Evolutionary conservation across 345 rosid genomes (phyloP), one percentile per base, ranked within the genome.

Genomic region (Alliaria petiolata): DNA sequence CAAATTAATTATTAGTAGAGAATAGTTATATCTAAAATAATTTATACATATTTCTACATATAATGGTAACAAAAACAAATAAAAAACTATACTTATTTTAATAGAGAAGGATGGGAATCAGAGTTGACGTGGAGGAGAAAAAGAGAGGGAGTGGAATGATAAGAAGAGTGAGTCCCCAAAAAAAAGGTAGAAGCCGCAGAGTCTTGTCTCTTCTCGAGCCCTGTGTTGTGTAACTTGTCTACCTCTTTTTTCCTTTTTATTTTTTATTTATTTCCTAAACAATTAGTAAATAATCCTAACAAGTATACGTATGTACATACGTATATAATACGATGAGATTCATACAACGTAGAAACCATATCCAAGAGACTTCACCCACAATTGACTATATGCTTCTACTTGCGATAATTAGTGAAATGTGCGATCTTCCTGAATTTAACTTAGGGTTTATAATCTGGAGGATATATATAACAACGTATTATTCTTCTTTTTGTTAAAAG

Each of bases 161-260:
- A 62, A 75, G 75, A 76, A 70, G 67, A 76, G 80, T 40, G 71
- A 69, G 80, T 76, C 79, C 79, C 79, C 76, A 70, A 35, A 64
- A 76, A 76, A 76, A 76, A 62, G 76, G 8, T 70, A 20, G 46
- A 56, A 70, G 10, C 71, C 55, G 43, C 71, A 76, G 80, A 65
- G 71, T 64, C 76, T 76, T 76, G 80, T 76, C 80, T 70, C 76
- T 70, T 76, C 76, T 76, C 76, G 80, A 76, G 80, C 80, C 80
- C 76, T 76, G 80, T 65, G 80, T 70, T 46, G 12, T 74, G 54
- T 66, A 31, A 66, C 65, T 62, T 46, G 65, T 62, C 65, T 62
- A 47, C 56, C 60, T 20, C 30, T 49, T 40, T 45, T 49, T 36
- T 16, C 16, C 1, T 34, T 26, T 20, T 28, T 35, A 19, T 25